Evolutionary conservation across 768 basidiomycete species (phyloP).

Genomic region (Mrakia hoshinonis): DNA sequence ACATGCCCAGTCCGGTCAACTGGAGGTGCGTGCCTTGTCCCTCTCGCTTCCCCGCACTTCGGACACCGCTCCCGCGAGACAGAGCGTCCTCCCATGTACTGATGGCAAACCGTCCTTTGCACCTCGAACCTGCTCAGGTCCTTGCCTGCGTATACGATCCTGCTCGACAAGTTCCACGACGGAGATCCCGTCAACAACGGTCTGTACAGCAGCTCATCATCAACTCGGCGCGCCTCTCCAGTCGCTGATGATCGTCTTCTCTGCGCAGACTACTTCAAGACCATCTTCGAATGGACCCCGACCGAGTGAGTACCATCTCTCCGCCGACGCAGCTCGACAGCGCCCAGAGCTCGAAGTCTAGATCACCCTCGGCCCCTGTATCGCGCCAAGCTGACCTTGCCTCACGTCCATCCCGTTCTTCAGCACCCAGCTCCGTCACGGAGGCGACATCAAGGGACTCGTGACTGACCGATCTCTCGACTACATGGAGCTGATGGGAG

Average conservation of each 20-base stretch:
- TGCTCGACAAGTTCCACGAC: constrained; percentile 89
- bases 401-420: constrained; percentile 27
- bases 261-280: constrained; percentile 56
- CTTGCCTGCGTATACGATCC: constrained; percentile 39
- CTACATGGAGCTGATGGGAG: constrained; percentile 82
- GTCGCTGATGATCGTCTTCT: neutral
- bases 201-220: neutral
- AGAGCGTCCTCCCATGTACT: neutral
- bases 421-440: constrained; percentile 83
- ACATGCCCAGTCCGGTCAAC: constrained; percentile 19
- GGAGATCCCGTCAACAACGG: constrained; percentile 83
- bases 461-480: constrained; percentile 54
- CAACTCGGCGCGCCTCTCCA: neutral
- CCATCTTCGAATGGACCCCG: constrained; percentile 56
- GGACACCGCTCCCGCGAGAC: neutral
- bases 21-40: constrained; percentile 24
- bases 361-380: neutral
- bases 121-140: neutral
- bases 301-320: constrained; percentile 18
- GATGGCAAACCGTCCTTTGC: neutral
- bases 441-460: constrained; percentile 79
- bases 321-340: no score
- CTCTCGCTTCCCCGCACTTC: neutral
- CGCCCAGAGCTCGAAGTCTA: no score
- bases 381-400: neutral